Conservation (phyloP, 2,329 filamentous ascomycete genomes). For the Diaporthe amygdali region DNA sequence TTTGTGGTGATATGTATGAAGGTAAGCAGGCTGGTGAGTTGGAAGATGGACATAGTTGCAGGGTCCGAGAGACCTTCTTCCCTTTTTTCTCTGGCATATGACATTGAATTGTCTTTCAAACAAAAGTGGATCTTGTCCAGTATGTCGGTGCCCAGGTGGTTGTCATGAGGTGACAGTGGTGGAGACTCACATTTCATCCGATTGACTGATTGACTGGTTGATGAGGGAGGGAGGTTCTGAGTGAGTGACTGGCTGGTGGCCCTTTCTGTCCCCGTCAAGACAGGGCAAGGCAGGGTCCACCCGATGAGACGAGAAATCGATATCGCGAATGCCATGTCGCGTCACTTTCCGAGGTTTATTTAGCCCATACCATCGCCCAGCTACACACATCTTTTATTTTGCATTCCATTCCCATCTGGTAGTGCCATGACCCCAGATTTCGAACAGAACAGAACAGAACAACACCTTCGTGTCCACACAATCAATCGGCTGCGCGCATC, state of each 20-base stretch:
- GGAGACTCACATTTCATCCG: not conserved
- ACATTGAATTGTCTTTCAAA: not conserved
- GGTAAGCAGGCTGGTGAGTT: not conserved
- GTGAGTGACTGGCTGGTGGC: not conserved
- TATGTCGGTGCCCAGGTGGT: not conserved
- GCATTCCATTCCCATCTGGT: not conserved
- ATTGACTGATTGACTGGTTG: not conserved
- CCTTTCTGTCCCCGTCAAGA: not conserved
- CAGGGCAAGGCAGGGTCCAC: not conserved
- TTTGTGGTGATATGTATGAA: not conserved
- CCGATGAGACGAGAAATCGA: not conserved
- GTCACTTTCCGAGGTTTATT: not conserved
- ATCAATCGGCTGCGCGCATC: not conserved
- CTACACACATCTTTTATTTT: not conserved
- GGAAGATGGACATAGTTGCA: not conserved
- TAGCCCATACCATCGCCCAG: not conserved
- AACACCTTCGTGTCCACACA: not conserved
- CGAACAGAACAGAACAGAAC: not conserved
- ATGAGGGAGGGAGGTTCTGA: not conserved
- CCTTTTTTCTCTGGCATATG: not conserved
- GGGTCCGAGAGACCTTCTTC: too few species aligned
- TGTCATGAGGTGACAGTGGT: not conserved
- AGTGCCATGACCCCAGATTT: not conserved
- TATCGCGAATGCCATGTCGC: constrained; percentile 7
- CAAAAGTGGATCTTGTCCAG: not conserved